Evolutionary conservation across 352 stramenopile species (phyloP).

Genomic region (Phytophthora kernoviae): DNA sequence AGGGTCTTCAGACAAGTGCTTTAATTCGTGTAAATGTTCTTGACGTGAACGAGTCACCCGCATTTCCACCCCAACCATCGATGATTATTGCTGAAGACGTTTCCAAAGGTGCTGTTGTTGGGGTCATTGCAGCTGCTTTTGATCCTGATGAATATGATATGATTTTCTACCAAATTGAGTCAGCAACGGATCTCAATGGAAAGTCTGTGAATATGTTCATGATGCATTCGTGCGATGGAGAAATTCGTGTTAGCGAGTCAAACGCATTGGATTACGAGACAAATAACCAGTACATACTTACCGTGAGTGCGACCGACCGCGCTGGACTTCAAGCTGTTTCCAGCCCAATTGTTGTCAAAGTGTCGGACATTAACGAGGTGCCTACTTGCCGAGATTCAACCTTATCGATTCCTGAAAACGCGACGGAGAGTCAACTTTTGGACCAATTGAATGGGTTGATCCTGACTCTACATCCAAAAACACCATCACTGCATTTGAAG

Average conservation of each 20-base stretch:
- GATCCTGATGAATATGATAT: constrained; percentile 59
- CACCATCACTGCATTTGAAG: constrained; percentile 51
- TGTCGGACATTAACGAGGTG: constrained; percentile 25
- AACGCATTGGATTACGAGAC: constrained; percentile 44
- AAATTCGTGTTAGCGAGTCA: constrained; percentile 43
- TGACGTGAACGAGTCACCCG: constrained; percentile 54
- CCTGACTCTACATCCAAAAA: constrained; percentile 42
- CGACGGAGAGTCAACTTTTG: constrained; percentile 21
- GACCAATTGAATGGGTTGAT: constrained; percentile 44
- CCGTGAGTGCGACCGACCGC: constrained; percentile 49
- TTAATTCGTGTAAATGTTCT: constrained; percentile 44
- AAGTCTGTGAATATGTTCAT: constrained; percentile 52
- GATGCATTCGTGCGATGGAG: constrained; percentile 59
- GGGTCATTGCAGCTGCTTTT: constrained; percentile 33
- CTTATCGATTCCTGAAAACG: constrained; percentile 39
- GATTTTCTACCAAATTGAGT: constrained; percentile 42
- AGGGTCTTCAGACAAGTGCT: constrained; percentile 10
- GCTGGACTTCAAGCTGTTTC: constrained; percentile 36
- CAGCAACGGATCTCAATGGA: constrained; percentile 28
- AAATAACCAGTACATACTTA: constrained; percentile 32
- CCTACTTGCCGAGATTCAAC: constrained; percentile 14
- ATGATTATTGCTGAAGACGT: constrained; percentile 50
- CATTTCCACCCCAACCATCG: constrained; percentile 33
- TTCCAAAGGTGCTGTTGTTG: constrained; percentile 36
- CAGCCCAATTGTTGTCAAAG: constrained; percentile 9